Evolutionary conservation across 2,329 filamentous ascomycete species (phyloP), one percentile per base, ranked within the genome.

Genomic region (Aspergillus sp.): DNA sequence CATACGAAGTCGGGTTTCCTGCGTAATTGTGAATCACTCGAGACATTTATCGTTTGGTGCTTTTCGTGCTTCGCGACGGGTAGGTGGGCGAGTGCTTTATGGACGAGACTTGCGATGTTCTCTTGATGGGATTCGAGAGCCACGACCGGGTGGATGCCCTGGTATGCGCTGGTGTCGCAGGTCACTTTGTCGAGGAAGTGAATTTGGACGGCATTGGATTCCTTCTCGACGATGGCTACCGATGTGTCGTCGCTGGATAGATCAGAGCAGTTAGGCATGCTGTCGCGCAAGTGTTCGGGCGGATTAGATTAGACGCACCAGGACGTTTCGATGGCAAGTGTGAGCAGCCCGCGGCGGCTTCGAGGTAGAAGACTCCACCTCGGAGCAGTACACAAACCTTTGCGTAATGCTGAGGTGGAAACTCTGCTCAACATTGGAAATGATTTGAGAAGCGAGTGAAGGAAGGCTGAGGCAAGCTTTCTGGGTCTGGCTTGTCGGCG

Each of bases 131-230:
- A 91, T 66, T 87, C 80, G 17, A 93, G 85, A 6, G 94, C 88
- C 6, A 87, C 80, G 30, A 91, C 79, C 0, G 95, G 95, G 71
- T 96, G 88, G 32, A 99, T 89, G 58, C 95, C 95, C 56, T 84
- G 80, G 74, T 88, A 93, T 25, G 81, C 79, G 54, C 87, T 85
- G 73, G 91, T 92, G 74, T 96, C 89, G 5, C 91, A 90, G 0
- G 92, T 96, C 64, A 94, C 78, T 69, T 91, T 95, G 69, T 89
- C 83, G 73, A 97, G 89, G 80, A 92, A 96, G 67, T 90, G 87
- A 2, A 96, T 82, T 5, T 78, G 80, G 9, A 89, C 86, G 32
- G 60, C 47, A 5, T 38, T 39, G 10, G 59, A 64, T 30, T 76
- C 69, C 67, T 87, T 89, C 57, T 91, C 86, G 41, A 97, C 82